Conservation (phyloP, 331 rosid genomes). For the Rhamnella rubrinervis region DNA sequence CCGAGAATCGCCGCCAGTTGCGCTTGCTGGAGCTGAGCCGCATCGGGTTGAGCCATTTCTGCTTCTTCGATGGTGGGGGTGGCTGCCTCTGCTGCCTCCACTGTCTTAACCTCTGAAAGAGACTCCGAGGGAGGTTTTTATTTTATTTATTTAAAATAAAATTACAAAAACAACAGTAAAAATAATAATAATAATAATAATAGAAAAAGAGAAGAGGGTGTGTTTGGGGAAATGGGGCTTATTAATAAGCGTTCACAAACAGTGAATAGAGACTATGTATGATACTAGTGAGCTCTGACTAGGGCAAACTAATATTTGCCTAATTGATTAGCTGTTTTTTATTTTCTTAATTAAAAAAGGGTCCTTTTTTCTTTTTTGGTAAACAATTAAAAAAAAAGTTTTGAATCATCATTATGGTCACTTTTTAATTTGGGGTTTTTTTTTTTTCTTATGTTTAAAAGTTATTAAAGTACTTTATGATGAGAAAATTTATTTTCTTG, state of each 20-base stretch:
- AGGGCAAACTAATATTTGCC: no score
- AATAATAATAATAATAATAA: not conserved
- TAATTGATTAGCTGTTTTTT: no score
- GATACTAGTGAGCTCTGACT: no score
- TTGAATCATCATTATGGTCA: slow-evolving; percentile 10
- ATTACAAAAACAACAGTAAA: not conserved
- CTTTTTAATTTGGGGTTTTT: not conserved
- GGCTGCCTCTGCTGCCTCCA: slow-evolving; percentile 13
- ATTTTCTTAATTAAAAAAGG: not conserved
- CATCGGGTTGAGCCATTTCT: slow-evolving; percentile 70
- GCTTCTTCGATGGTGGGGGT: slow-evolving; percentile 7
- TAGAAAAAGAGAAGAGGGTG: not conserved
- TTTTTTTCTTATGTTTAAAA: not conserved
- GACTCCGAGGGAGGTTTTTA: not conserved
- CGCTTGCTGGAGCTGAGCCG: slow-evolving; percentile 83
- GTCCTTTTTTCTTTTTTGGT: not conserved
- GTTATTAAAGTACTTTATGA: no score
- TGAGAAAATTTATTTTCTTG: no score
- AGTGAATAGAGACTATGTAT: no score
- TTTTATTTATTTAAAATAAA: not conserved
- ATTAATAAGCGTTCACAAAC: not conserved
- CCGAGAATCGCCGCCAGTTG: slow-evolving; percentile 88
- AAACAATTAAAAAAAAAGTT: not conserved
- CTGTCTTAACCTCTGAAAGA: not conserved
- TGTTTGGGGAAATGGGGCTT: not conserved